Evolutionary conservation across 352 stramenopile species (phyloP).

Genomic region (Pythium oligandrum): DNA sequence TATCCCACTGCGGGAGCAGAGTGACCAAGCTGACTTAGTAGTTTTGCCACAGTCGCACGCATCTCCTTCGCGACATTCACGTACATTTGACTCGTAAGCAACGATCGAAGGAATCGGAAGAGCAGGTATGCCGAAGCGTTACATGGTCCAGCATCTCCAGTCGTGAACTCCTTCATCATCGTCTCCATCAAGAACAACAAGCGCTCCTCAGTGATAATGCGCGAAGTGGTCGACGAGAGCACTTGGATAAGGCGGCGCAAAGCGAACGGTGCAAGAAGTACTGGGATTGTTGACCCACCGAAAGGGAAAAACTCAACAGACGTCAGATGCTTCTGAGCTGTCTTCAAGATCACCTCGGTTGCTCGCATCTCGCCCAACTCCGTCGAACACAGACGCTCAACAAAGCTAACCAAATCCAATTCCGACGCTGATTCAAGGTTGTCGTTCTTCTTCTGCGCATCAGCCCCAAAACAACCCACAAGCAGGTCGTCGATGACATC

Average conservation of each 20-base stretch:
- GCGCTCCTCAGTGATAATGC: slow-evolving; percentile 35
- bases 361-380: slow-evolving; percentile 9
- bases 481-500: slow-evolving; percentile 15
- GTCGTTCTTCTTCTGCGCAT: background rate
- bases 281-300: slow-evolving; percentile 18
- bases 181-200: slow-evolving; percentile 65
- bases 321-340: slow-evolving; percentile 40
- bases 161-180: slow-evolving; percentile 19
- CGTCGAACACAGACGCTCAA: slow-evolving; percentile 8
- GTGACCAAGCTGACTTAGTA: slow-evolving; percentile 10
- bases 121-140: slow-evolving; percentile 32
- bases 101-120: slow-evolving; percentile 43
- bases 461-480: background rate
- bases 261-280: slow-evolving; percentile 49
- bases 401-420: slow-evolving; percentile 16
- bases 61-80: slow-evolving; percentile 22
- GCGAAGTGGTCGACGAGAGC: slow-evolving; percentile 24
- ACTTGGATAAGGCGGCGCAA: slow-evolving; percentile 49
- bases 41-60: slow-evolving; percentile 11
- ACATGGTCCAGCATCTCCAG: background rate
- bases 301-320: slow-evolving; percentile 45
- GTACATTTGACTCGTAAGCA: slow-evolving; percentile 48
- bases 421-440: slow-evolving; percentile 5
- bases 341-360: slow-evolving; percentile 23
- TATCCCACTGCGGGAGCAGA: slow-evolving; percentile 2